Conservation (phyloP, 1,139 yeast genomes). For the Yamadazyma pseudoaaseri region DNA sequence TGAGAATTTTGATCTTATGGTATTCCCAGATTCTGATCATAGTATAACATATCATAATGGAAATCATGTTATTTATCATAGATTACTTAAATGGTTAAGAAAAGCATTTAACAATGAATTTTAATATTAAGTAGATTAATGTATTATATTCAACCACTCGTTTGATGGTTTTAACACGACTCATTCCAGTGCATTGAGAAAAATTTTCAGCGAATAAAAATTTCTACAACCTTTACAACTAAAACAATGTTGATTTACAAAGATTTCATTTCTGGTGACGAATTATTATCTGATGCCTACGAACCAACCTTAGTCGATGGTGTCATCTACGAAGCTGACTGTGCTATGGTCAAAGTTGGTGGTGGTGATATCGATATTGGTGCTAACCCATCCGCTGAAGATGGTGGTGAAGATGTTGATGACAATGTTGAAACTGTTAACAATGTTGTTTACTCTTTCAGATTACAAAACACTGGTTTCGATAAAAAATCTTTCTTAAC, state of each 20-base stretch:
- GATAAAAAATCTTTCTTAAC: constrained; percentile 97
- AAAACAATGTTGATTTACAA: constrained; percentile 41
- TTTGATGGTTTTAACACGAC: constrained; percentile 1
- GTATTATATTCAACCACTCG: no score
- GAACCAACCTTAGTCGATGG: constrained; percentile 82
- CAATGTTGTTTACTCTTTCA: constrained; percentile 98
- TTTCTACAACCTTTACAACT: background rate
- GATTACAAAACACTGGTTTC: constrained; percentile 91
- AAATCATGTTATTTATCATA: constrained; percentile 61
- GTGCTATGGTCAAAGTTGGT: constrained; percentile 71
- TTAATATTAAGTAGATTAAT: no score
- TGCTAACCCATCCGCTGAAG: constrained; percentile 99
- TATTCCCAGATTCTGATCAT: constrained; percentile 81
- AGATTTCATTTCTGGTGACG: constrained; percentile 92
- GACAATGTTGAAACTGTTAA: constrained; percentile 87
- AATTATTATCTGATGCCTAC: constrained; percentile 96
- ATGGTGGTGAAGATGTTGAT: constrained; percentile 75
- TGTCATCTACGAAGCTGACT: constrained; percentile 95
- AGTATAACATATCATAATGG: constrained; percentile 72
- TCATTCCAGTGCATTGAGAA: background rate
- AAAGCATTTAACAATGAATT: constrained; percentile 18
- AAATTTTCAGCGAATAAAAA: constrained; percentile 1
- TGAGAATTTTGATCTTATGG: constrained; percentile 71
- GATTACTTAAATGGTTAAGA: constrained; percentile 58
- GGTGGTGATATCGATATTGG: constrained; percentile 93